A percentile compares a stretch with the other conserved stretches of the same genome.
Evolutionary conservation across 2,329 filamentous ascomycete genomes (phyloP).

Genomic region (Paramyrothecium roridum): DNA sequence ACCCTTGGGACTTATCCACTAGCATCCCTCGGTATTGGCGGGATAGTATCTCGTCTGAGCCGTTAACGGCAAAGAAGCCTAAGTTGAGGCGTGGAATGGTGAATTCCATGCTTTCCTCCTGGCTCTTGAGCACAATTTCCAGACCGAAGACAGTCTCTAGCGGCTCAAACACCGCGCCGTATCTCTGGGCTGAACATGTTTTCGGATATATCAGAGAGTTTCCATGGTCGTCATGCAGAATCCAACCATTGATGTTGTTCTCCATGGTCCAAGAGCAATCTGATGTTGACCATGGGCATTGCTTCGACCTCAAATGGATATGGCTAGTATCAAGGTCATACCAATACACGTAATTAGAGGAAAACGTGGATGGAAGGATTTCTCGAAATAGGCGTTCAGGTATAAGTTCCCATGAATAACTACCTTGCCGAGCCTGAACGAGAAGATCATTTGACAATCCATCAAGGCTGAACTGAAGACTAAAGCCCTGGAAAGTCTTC

Average conservation of each 20-base stretch:
- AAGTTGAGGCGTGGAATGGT: conserved; percentile 43
- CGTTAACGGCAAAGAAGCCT: conserved; percentile 35
- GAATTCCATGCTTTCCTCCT: not conserved
- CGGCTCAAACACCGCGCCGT: not conserved
- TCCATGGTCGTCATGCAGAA: not conserved
- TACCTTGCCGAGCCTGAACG: not conserved
- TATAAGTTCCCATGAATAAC: not conserved
- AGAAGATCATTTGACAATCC: not conserved
- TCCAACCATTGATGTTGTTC: not conserved
- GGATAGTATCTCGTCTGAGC: conserved; percentile 31
- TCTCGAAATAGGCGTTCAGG: not conserved
- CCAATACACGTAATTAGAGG: not conserved
- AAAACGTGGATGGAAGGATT: no score
- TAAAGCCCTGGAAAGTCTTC: conserved; percentile 20
- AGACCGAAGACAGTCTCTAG: not conserved
- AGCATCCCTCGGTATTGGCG: conserved; percentile 47
- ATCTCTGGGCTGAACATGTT: not conserved
- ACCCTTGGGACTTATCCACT: conserved; percentile 40
- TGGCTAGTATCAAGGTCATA: not conserved
- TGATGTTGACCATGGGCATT: not conserved
- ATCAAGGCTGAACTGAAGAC: conserved; percentile 29
- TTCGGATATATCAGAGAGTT: not conserved
- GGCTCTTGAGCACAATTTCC: not conserved
- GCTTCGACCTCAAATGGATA: not conserved
- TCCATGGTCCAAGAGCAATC: not conserved